Percentiles rank a stretch among this genome's conserved stretches.
phyloP scores from a whole-genome alignment of 2,329 filamentous ascomycete genomes.

The Aspergillus caelatus region DNA sequence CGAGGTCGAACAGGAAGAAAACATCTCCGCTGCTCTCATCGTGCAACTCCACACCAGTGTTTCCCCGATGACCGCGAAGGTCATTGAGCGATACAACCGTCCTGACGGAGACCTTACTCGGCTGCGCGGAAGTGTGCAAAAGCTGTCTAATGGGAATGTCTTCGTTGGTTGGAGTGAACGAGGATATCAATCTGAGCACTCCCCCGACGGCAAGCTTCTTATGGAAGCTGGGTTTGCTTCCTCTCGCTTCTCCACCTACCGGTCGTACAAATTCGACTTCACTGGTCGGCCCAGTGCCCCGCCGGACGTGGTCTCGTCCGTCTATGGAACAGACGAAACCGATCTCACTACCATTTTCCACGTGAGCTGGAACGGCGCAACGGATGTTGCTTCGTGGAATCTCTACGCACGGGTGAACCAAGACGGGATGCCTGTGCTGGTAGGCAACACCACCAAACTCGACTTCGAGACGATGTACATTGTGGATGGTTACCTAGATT shows the following conservation, averaged over 20 bases:
- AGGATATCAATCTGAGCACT: conserved; percentile 41
- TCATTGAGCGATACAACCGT: conserved; percentile 34
- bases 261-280: conserved; percentile 44
- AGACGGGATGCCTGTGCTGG: conserved; percentile 26
- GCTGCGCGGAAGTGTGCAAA: conserved; percentile 40
- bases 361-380: conserved; percentile 54
- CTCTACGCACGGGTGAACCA: conserved; percentile 30
- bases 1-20: conserved; percentile 32
- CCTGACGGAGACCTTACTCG: conserved; percentile 39
- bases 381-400: conserved; percentile 47
- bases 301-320: conserved; percentile 36
- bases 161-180: conserved; percentile 42
- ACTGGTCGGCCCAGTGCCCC: conserved; percentile 35
- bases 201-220: conserved; percentile 35
- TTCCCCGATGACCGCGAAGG: conserved; percentile 31
- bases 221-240: conserved; percentile 42
- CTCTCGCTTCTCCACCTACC: conserved; percentile 42
- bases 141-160: conserved; percentile 39
- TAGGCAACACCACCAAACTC: conserved; percentile 34
- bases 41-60: conserved; percentile 33
- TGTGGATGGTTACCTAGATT: conserved; percentile 34
- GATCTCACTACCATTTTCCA: conserved; percentile 31
- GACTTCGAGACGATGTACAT: conserved; percentile 43
- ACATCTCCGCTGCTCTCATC: conserved; percentile 33
- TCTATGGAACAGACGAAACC: conserved; percentile 30